phyloP scores from a whole-genome alignment of 805 yeast genomes.

The Scheffersomyces stipitis region DNA sequence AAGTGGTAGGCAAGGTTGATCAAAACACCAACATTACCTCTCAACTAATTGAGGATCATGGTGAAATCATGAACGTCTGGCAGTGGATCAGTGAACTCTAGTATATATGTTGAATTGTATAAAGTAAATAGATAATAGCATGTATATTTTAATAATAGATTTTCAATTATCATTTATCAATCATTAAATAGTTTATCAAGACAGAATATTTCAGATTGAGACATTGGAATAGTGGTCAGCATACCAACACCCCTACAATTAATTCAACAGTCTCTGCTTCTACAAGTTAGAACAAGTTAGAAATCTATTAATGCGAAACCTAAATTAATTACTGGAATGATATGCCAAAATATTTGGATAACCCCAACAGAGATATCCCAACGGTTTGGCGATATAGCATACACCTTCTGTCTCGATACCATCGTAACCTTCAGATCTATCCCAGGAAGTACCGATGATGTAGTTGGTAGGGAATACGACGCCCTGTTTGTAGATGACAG shows the following conservation, averaged over 20 bases:
- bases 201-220: too few relatives aligned
- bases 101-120: too few relatives aligned
- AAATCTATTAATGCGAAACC: too few relatives aligned
- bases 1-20: constrained; percentile 57
- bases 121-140: too few relatives aligned
- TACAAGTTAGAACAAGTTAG: too few relatives aligned
- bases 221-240: too few relatives aligned
- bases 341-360: constrained; percentile 47
- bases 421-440: constrained; percentile 48
- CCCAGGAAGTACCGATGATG: constrained; percentile 49
- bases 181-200: too few relatives aligned
- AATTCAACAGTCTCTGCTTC: too few relatives aligned
- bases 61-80: constrained; percentile 86
- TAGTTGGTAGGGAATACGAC: constrained; percentile 46
- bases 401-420: constrained; percentile 57
- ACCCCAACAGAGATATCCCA: constrained; percentile 51
- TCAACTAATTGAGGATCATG: constrained; percentile 69
- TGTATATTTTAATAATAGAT: too few relatives aligned
- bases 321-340: constrained; percentile 25
- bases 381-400: constrained; percentile 45
- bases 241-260: too few relatives aligned
- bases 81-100: constrained; percentile 66
- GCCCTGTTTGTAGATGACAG: constrained; percentile 46
- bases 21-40: constrained; percentile 63
- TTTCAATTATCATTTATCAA: too few relatives aligned